phyloP scores from a whole-genome alignment of 1,284 basidiomycete genomes.

The Moesziomyces antarcticus region DNA sequence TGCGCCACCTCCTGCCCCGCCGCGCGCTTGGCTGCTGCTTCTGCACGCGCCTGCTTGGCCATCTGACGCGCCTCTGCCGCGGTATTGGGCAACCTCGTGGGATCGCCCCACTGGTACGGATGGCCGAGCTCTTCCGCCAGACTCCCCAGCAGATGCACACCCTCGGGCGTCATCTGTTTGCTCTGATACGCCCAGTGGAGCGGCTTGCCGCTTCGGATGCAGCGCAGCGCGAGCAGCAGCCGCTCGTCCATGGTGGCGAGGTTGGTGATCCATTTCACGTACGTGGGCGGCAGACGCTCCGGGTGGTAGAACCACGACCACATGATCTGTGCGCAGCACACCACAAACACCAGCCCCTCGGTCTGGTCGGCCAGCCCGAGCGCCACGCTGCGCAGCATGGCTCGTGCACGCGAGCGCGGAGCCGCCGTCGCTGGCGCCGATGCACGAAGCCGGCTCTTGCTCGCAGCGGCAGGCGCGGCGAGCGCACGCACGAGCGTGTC shows the following conservation, averaged over 20 bases:
- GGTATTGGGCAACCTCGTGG: slow-evolving; percentile 42
- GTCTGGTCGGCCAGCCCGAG: slow-evolving; percentile 34
- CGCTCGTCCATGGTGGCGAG: slow-evolving; percentile 68
- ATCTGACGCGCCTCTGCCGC: slow-evolving; percentile 25
- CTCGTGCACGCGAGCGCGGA: neutral
- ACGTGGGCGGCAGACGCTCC: slow-evolving; percentile 60
- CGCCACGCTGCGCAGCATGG: slow-evolving; percentile 8
- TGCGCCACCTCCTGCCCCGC: neutral
- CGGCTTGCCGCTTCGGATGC: slow-evolving; percentile 55
- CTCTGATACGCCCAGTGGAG: slow-evolving; percentile 63
- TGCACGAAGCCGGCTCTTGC: slow-evolving; percentile 13
- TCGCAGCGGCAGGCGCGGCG: slow-evolving; percentile 10
- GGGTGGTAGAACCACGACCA: slow-evolving; percentile 67
- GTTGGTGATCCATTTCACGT: slow-evolving; percentile 66
- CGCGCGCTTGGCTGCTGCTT: slow-evolving; percentile 3
- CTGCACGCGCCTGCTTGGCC: slow-evolving; percentile 17
- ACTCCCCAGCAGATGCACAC: slow-evolving; percentile 40
- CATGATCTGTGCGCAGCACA: slow-evolving; percentile 64
- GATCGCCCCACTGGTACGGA: slow-evolving; percentile 60
- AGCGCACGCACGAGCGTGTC: slow-evolving; percentile 62
- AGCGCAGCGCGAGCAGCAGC: slow-evolving; percentile 61
- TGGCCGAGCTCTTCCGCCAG: slow-evolving; percentile 57
- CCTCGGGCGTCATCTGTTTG: slow-evolving; percentile 32
- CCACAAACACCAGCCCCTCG: slow-evolving; percentile 59
- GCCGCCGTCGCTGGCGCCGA: neutral